Evolutionary conservation across 345 rosid species (phyloP).

Genomic region (Dipteronia dyeriana): DNA sequence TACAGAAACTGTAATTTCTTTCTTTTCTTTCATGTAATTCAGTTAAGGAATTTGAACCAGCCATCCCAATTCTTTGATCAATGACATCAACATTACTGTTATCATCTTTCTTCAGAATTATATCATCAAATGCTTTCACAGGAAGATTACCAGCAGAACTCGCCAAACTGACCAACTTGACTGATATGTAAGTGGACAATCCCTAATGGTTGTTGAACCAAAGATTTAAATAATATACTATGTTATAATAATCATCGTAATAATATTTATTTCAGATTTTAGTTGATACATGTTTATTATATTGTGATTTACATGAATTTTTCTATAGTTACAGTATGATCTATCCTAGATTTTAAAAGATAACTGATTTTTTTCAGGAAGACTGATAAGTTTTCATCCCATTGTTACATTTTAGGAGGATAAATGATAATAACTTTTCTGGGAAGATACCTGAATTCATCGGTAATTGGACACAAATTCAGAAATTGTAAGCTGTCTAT

Average conservation of each 20-base stretch:
- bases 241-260: not conserved
- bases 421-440: conserved; percentile 68
- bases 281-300: not conserved
- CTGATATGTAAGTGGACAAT: conserved; percentile 61
- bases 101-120: conserved; percentile 39
- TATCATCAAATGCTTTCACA: conserved; percentile 73
- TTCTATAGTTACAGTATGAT: not conserved
- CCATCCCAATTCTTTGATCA: not conserved
- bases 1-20: conserved; percentile 64
- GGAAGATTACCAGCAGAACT: conserved; percentile 61
- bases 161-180: conserved; percentile 57
- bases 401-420: conserved; percentile 51
- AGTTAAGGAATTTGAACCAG: conserved; percentile 8
- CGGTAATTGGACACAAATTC: conserved; percentile 56
- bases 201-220: not conserved
- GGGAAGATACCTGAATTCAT: conserved; percentile 72
- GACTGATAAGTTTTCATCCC: conserved; percentile 11
- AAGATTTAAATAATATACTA: not conserved
- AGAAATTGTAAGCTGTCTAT: conserved; percentile 61
- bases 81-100: conserved; percentile 10
- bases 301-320: not conserved
- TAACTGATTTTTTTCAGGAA: not conserved
- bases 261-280: not conserved
- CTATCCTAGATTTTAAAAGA: conserved; percentile 1
- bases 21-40: conserved; percentile 11